Base-by-base conservation (phyloP, 163 green algal genomes). In the Coccomyxa subellipsoidea region DNA sequence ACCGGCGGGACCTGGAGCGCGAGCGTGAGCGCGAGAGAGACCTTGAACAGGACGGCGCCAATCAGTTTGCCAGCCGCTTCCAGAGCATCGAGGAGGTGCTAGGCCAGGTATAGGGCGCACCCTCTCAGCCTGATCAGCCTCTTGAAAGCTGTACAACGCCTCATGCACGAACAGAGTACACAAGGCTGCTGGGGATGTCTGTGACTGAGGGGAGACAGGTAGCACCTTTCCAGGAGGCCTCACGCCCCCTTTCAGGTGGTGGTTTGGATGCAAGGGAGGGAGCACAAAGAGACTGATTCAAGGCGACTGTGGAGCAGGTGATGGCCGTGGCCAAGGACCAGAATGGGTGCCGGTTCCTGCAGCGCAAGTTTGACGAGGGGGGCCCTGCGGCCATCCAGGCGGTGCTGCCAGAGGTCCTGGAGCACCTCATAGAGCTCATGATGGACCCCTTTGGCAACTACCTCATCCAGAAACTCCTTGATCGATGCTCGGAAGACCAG, bases 391-490 rank as follows among this genome's bases (percentile, higher is more conserved):
- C 96, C 59, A 92, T 99, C 25, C 89, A 87, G 9, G 36, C 85
- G 4, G 90, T 96, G 69, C 92, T 96, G 9, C 38, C 84, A 12
- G 92, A 98, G 91, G 89, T 99, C n/a, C 86, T 97, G 81, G 91
- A 94, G 71, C 90, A 97, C 82, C 91, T 97, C 27, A 92, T 96
- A 31, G 91, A 96, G 80, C 93, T 99, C 18, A 99, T 99, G 97
- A 92, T 94, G 81, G 97, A 99, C 87, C 95, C 97, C 21, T 99
- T 99, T 82, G 97, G 97, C 83, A 99, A 99, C 88, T 99, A 99
- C 90, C 93, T 99, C 71, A 94, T 98, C 40, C 97, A 99, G 89
- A 99, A 99, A 92, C 90, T 99, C 84, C 89, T 99, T 39, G 97
- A 99, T 84, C 85, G 95, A 21, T 98, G 94, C 89, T 94, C 82